phyloP scores from a whole-genome alignment of 2,329 filamentous ascomycete species.

The Microdochium bolleyi region DNA sequence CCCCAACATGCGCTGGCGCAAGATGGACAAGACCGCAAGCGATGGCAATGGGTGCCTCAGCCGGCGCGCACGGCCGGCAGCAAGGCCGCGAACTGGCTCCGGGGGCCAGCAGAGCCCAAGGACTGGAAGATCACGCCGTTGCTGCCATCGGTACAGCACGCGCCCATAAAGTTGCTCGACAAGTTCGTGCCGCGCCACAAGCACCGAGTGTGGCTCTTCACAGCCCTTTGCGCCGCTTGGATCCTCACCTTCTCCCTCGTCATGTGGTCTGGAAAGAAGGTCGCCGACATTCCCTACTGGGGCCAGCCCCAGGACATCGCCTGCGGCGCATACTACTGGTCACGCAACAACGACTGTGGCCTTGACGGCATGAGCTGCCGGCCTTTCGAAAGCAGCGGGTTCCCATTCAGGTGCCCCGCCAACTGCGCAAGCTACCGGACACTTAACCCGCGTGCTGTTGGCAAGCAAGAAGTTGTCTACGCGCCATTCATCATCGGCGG shows the following conservation, averaged over 20 bases:
- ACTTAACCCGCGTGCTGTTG: constrained; percentile 68
- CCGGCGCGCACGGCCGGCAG: constrained; percentile 38
- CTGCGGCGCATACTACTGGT: constrained; percentile 66
- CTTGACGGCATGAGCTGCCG: constrained; percentile 67
- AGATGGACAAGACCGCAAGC: constrained; percentile 19
- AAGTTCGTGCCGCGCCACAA: constrained; percentile 49
- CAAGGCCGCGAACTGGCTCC: constrained; percentile 38
- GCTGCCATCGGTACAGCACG: constrained; percentile 59
- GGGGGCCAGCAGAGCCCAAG: constrained; percentile 46
- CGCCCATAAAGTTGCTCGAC: constrained; percentile 57
- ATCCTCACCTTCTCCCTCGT: constrained; percentile 61
- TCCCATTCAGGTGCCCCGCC: constrained; percentile 69
- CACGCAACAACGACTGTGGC: constrained; percentile 61
- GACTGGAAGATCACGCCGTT: constrained; percentile 47
- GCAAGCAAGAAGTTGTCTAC: constrained; percentile 59
- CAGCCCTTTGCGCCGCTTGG: constrained; percentile 59
- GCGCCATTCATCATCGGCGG: constrained; percentile 62
- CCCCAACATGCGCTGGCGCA: constrained; percentile 32
- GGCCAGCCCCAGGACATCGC: constrained; percentile 57
- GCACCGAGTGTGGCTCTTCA: constrained; percentile 51
- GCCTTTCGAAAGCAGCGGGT: constrained; percentile 62
- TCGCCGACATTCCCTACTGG: constrained; percentile 58
- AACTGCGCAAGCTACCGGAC: constrained; percentile 59
- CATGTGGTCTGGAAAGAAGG: constrained; percentile 51
- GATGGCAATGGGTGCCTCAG: constrained; percentile 52